Evolutionary conservation across 441 rosid genomes (phyloP), one percentile per base, ranked within the genome.

Genomic region (Gossypium schwendimanii): DNA sequence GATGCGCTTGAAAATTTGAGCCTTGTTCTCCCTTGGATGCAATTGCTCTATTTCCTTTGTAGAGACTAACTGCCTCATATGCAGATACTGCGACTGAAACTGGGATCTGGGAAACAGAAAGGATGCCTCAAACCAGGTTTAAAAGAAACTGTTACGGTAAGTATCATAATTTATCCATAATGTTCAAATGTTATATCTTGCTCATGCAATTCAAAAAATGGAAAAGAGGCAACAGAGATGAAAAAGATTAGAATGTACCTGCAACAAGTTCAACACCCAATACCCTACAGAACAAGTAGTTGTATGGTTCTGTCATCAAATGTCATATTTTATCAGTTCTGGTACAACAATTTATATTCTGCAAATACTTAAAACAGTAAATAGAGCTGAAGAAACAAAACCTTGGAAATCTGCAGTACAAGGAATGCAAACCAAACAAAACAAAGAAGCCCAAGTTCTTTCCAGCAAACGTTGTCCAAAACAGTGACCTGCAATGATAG

Each of bases 351-450:
- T 66, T 63, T 17, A 57, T 18, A 60, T 6, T 59, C 9, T 21
- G 52, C 64, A 57, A 58, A 26, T 44, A 17, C 8, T 75, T 21
- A 57, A 11, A 15, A 57, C 44, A 11, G 33, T 26, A 67, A 26
- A n/a, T 47, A 47, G 8, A 58, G n/a, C 70, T 65, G 75, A 69
- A 61, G 78, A 69, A 21, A 44, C 54, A 44, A 3, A 68, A 89
- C 94, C 92, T 87, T 85, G 24, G 77, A 68, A 73, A 87, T 84
- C 79, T 89, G 94, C 69, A 89, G 77, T 60, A 70, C 86, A 5
- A 89, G 81, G 78, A 81, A 86, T 63, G 90, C 80, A 78, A 85
- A 67, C 92, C 94, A 89, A 65, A 89, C 94, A 36, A 87, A 80
- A 15, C 82, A 78, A 6, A 89, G 92, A 77, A 87, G 87, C 7